phyloP scores from a whole-genome alignment of 768 basidiomycete species.

The Kwoniella dejecticola region DNA sequence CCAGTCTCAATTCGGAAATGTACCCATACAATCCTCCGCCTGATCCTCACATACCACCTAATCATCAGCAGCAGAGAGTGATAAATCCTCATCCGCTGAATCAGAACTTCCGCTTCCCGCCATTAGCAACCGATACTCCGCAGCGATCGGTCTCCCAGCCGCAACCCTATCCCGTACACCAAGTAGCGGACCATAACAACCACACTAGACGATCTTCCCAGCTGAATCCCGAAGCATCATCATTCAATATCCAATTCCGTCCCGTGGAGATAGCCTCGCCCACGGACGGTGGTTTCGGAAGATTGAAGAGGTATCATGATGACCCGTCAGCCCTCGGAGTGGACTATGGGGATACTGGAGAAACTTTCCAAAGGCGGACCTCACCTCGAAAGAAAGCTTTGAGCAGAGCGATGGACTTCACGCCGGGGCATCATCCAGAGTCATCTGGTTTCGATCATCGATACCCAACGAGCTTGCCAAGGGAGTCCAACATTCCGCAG shows the following conservation, averaged over 20 bases:
- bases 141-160: slow-evolving; percentile 7
- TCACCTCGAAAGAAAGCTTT: slow-evolving; percentile 12
- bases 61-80: not conserved
- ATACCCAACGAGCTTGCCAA: not conserved
- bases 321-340: slow-evolving; percentile 9
- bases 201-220: not conserved
- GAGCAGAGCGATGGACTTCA: not conserved
- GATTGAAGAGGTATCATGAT: slow-evolving; percentile 16
- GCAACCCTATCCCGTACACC: not conserved
- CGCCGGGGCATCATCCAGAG: not conserved
- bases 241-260: not conserved
- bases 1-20: not conserved
- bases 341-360: not conserved
- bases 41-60: not conserved
- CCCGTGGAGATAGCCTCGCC: not conserved
- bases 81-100: slow-evolving; percentile 13
- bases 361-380: not conserved
- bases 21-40: not conserved
- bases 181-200: not conserved
- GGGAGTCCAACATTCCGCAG: not conserved
- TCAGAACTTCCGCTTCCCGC: slow-evolving; percentile 12
- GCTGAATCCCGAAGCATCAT: slow-evolving; percentile 6
- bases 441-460: not conserved
- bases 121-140: not conserved
- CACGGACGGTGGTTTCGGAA: not conserved